Conservation (phyloP, 495 filamentous ascomycete species). For the Barbatosphaeria neglecta region DNA sequence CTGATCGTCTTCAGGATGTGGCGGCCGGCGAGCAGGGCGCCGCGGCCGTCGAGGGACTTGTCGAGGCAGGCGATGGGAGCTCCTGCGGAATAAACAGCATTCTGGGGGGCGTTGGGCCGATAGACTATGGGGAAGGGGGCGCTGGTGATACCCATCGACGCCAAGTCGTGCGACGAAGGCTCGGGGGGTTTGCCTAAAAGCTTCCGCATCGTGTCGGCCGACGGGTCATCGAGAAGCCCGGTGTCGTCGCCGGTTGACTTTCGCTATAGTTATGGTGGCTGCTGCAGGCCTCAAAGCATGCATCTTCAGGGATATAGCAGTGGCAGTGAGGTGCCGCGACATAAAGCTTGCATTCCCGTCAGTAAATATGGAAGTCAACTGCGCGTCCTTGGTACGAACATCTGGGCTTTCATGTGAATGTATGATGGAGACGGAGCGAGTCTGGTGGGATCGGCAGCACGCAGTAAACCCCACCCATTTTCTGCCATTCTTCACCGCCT, state of each 20-base stretch:
- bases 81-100: conserved; percentile 59
- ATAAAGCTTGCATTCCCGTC: neutral
- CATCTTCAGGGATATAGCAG: neutral
- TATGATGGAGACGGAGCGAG: too few species aligned
- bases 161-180: conserved; percentile 22
- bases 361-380: too few species aligned
- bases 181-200: conserved; percentile 36
- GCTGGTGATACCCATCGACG: conserved; percentile 21
- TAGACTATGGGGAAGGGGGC: conserved; percentile 24
- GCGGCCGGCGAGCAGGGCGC: conserved; percentile 69
- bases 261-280: neutral
- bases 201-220: conserved; percentile 43
- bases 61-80: conserved; percentile 66
- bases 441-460: too few species aligned
- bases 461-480: too few species aligned
- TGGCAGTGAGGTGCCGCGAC: neutral
- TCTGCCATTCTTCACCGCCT: too few species aligned
- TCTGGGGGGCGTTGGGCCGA: conserved; percentile 59
- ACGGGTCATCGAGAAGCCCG: too few species aligned
- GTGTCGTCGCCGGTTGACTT: neutral
- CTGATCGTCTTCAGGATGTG: conserved; percentile 76
- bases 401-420: too few species aligned
- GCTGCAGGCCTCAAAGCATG: neutral
- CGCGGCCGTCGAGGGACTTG: conserved; percentile 60
- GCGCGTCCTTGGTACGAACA: too few species aligned